A percentile compares a stretch with the other conserved stretches of the same genome.
Evolutionary conservation across 441 rosid species (phyloP).

Genomic region (Gossypium lobatum): DNA sequence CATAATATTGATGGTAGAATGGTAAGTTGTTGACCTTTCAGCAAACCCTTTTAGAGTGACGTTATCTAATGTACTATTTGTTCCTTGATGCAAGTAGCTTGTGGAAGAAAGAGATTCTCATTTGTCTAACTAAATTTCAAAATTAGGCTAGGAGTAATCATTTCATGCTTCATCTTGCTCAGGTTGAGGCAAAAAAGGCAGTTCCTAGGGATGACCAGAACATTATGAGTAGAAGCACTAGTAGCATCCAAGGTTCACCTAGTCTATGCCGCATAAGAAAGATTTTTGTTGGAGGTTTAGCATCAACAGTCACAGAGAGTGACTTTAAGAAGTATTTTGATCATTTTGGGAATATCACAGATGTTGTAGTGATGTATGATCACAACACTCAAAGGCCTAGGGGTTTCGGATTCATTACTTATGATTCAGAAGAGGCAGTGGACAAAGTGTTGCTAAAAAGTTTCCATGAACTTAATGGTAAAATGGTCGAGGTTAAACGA

Average conservation of each 20-base stretch:
- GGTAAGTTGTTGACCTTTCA: constrained; percentile 36
- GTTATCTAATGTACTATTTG: background rate
- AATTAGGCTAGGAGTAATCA: constrained; percentile 16
- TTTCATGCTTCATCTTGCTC: constrained; percentile 10
- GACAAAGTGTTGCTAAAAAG: too few relatives aligned
- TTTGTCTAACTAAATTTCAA: constrained; percentile 26
- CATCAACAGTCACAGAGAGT: constrained; percentile 82
- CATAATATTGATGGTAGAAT: constrained; percentile 87
- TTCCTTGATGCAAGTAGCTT: background rate
- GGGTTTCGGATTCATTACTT: too few relatives aligned
- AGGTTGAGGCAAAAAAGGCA: constrained; percentile 96
- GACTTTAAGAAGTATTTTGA: constrained; percentile 87
- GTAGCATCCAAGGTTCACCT: too few relatives aligned
- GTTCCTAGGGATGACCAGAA: constrained; percentile 78
- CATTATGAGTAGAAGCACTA: too few relatives aligned
- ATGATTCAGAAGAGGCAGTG: too few relatives aligned
- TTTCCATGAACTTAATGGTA: too few relatives aligned
- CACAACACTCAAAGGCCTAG: too few relatives aligned
- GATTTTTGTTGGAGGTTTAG: constrained; percentile 41
- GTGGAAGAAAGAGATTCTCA: constrained; percentile 13
- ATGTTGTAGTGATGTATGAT: too few relatives aligned
- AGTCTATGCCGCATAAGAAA: too few relatives aligned
- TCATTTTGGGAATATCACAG: too few relatives aligned
- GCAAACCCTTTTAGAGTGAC: background rate
- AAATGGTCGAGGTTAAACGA: too few relatives aligned